phyloP scores from a whole-genome alignment of 2,329 filamentous ascomycete genomes.

The Seiridium cupressi region DNA sequence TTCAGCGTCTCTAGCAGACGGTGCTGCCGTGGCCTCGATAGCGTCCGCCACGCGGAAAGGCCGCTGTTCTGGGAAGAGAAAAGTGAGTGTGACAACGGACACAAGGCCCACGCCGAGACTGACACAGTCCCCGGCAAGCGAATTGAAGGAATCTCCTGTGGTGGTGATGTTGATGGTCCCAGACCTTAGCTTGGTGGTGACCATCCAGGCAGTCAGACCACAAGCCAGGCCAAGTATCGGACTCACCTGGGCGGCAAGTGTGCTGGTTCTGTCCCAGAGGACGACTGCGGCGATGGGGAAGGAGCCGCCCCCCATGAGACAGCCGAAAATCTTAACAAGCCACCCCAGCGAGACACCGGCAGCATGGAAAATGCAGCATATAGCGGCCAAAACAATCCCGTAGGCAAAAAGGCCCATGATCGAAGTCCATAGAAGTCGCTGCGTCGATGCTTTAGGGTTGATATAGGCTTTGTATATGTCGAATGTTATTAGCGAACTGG shows the following conservation, averaged over 20 bases:
- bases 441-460: conserved; percentile 27
- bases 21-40: conserved; percentile 14
- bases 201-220: conserved; percentile 35
- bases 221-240: conserved; percentile 31
- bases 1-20: too few species aligned
- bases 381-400: conserved; percentile 27
- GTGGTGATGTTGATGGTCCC: conserved; percentile 32
- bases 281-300: conserved; percentile 34
- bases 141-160: conserved; percentile 34
- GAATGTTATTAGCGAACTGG: conserved; percentile 35
- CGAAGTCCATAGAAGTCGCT: conserved; percentile 28
- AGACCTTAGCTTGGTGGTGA: conserved; percentile 30
- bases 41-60: not conserved
- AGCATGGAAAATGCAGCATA: conserved; percentile 34
- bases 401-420: conserved; percentile 32
- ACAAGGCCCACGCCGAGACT: conserved; percentile 32
- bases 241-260: conserved; percentile 29
- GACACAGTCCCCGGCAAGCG: conserved; percentile 35
- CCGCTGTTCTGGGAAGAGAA: conserved; percentile 24
- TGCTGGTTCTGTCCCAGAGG: conserved; percentile 36
- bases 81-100: conserved; percentile 30
- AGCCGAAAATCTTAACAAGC: conserved; percentile 36
- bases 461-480: conserved; percentile 38
- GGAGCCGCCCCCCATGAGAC: conserved; percentile 36
- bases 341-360: conserved; percentile 35